phyloP scores from a whole-genome alignment of 2,329 filamentous ascomycete species.

The Botrytis elliptica region DNA sequence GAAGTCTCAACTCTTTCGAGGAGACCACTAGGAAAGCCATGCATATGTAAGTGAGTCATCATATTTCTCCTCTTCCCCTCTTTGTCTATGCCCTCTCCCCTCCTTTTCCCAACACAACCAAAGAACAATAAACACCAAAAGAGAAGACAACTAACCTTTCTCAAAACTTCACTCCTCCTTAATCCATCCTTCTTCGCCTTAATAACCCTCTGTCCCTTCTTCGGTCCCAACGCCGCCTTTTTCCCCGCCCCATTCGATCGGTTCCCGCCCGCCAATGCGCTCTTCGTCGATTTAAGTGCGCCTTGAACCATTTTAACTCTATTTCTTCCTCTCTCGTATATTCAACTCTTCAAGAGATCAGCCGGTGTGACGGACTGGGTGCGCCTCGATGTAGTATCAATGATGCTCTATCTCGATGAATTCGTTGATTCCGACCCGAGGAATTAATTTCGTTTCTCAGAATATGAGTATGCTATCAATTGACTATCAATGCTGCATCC shows the following conservation, averaged over 20 bases:
- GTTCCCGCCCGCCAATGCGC: constrained; percentile 16
- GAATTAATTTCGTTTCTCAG: not conserved
- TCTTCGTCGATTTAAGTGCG: constrained; percentile 36
- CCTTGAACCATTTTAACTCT: constrained; percentile 38
- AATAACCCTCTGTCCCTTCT: constrained; percentile 60
- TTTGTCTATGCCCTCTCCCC: not conserved
- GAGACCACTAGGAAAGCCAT: constrained; percentile 15
- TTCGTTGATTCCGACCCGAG: not conserved
- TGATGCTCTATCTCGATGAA: not conserved
- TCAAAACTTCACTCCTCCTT: constrained; percentile 60
- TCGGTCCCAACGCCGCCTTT: constrained; percentile 46
- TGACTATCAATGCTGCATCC: not conserved
- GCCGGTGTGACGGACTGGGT: not conserved
- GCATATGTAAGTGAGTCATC: constrained; percentile 18
- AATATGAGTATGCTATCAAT: not conserved
- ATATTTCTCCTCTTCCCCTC: not conserved
- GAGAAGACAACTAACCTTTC: constrained; percentile 48
- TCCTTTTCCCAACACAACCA: not conserved
- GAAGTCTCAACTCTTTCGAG: constrained; percentile 11
- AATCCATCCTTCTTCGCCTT: constrained; percentile 64
- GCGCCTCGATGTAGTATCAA: not conserved
- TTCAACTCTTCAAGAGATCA: not conserved
- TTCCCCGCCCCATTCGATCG: constrained; percentile 25
- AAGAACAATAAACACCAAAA: not conserved
- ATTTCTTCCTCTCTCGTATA: not conserved